Evolutionary conservation across 257 asterid genomes (phyloP).

Genomic region (Ballota nigra): DNA sequence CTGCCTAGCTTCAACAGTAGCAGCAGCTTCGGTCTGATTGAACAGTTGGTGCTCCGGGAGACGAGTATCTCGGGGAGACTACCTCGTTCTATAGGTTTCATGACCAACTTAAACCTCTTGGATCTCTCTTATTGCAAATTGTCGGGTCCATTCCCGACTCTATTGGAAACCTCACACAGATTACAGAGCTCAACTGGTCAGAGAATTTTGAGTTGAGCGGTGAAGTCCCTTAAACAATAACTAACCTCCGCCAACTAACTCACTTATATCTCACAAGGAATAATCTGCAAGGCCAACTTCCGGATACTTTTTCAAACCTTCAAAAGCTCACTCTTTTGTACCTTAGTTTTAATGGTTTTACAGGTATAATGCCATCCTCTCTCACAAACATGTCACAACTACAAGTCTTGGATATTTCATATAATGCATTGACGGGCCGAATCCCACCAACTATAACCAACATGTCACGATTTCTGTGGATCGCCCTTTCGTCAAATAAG

Average conservation of each 20-base stretch:
- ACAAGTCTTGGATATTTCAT: too few relatives aligned
- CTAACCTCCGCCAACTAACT: background rate
- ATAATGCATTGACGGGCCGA: too few relatives aligned
- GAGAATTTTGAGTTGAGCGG: background rate
- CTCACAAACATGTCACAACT: too few relatives aligned
- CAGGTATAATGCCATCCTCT: too few relatives aligned
- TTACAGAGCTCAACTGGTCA: background rate
- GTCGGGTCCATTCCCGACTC: background rate
- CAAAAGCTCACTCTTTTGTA: too few relatives aligned
- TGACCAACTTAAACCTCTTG: background rate
- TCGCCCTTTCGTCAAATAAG: too few relatives aligned
- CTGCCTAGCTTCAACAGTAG: background rate
- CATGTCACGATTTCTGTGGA: too few relatives aligned
- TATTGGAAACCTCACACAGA: background rate
- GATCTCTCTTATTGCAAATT: background rate
- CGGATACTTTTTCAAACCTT: too few relatives aligned
- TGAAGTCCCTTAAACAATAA: background rate
- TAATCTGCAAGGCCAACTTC: too few relatives aligned
- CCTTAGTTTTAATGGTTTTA: too few relatives aligned
- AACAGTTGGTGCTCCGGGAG: background rate
- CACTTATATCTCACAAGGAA: too few relatives aligned
- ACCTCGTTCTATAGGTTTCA: background rate
- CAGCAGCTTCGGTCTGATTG: background rate
- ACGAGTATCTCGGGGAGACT: background rate
- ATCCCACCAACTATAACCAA: too few relatives aligned